Percentiles rank a stretch among this genome's conserved stretches.
These are phyloP conservation scores for Scutellaria galericulata DNA, from an alignment of 257 asterid species.

Conservation along the genomic window DNA sequence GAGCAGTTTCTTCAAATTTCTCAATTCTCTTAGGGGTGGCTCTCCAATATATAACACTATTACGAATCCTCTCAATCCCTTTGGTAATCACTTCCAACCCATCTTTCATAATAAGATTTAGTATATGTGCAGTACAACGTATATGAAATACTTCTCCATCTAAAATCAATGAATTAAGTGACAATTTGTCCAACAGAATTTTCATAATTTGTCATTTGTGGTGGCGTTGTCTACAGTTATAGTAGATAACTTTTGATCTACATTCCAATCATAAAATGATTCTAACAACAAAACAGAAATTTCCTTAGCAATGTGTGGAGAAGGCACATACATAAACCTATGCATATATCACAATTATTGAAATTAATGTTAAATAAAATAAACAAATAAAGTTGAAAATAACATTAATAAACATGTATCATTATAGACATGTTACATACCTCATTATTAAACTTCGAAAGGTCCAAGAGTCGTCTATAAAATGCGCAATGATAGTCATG, in stretches of 20 bases:
- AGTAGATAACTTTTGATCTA: neutral
- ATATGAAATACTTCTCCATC: neutral
- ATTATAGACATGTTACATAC: neutral
- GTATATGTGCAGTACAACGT: neutral
- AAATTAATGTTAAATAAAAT: neutral
- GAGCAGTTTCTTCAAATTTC: neutral
- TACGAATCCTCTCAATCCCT: neutral
- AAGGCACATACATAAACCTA: neutral
- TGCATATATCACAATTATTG: neutral
- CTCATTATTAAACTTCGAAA: neutral
- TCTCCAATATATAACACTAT: neutral
- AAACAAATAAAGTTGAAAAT: neutral
- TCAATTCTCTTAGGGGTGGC: neutral
- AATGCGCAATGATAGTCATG: too few relatives aligned
- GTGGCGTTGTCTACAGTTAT: neutral
- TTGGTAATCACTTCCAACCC: neutral
- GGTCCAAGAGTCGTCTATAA: neutral
- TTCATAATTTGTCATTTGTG: neutral
- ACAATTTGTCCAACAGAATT: too few relatives aligned
- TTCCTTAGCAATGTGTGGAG: neutral
- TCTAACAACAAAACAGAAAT: neutral
- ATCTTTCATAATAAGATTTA: neutral
- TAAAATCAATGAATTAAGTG: neutral
- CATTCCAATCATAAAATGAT: conserved; percentile 8
- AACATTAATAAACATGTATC: too few relatives aligned